A percentile compares a stretch with the other conserved stretches of the same genome.
Conservation (phyloP, 768 basidiomycete genomes). For the Vararia minispora region DNA sequence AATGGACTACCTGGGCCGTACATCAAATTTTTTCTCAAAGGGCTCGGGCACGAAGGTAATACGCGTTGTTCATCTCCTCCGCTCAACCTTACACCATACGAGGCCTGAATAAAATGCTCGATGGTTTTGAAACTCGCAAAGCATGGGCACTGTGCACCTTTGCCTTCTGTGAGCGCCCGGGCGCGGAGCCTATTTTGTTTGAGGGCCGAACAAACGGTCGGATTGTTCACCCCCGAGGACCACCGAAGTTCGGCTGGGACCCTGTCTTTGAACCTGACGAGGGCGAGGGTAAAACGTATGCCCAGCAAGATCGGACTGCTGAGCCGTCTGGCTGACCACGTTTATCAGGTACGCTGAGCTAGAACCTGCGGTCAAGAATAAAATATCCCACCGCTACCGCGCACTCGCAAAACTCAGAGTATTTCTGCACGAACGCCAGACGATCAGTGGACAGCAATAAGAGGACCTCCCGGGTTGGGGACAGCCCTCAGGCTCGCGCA, state of each 20-base stretch:
- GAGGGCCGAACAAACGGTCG: constrained; percentile 83
- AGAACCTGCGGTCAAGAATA: constrained; percentile 50
- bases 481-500: constrained; percentile 3
- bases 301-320: constrained; percentile 2
- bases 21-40: constrained; percentile 86
- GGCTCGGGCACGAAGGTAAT: constrained; percentile 79
- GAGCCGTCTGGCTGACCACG: background rate
- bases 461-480: background rate
- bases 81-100: background rate
- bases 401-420: constrained; percentile 47
- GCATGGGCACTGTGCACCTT: constrained; percentile 95
- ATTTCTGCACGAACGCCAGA: constrained; percentile 23
- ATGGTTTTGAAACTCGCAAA: constrained; percentile 59
- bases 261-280: constrained; percentile 74
- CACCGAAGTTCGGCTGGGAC: constrained; percentile 83
- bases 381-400: constrained; percentile 52
- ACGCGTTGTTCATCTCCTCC: constrained; percentile 10
- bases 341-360: constrained; percentile 53
- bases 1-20: constrained; percentile 93
- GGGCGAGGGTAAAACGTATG: constrained; percentile 67
- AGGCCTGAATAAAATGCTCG: constrained; percentile 78
- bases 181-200: constrained; percentile 64
- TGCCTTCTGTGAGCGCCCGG: constrained; percentile 83
- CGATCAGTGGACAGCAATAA: constrained; percentile 3
- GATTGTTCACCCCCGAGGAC: constrained; percentile 83